Percentiles rank a stretch among this genome's conserved stretches.
phyloP scores from a whole-genome alignment of 331 rosid species.

The Ulmus americana region DNA sequence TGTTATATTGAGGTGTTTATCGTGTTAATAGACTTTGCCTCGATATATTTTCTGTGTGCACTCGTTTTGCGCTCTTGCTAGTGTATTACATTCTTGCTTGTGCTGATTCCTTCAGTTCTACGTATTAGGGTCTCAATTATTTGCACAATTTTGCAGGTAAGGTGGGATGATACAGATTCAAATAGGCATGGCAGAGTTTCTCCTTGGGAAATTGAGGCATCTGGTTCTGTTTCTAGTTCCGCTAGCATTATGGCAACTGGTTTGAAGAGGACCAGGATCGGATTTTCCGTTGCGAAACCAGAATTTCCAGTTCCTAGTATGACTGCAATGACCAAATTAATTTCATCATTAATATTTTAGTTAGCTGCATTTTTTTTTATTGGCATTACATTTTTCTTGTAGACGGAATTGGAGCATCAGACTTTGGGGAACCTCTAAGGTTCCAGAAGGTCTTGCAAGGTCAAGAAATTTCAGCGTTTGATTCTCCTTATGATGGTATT shows the following conservation, averaged over 20 bases:
- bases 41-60: neutral
- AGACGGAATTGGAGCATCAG: constrained; percentile 83
- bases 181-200: constrained; percentile 82
- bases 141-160: constrained; percentile 43
- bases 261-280: constrained; percentile 74
- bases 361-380: constrained; percentile 15
- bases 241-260: constrained; percentile 55
- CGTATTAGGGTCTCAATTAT: neutral
- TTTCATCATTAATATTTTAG: neutral
- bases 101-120: neutral
- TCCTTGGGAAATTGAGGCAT: constrained; percentile 95
- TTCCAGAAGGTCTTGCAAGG: constrained; percentile 99
- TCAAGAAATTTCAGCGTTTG: constrained; percentile 90
- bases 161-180: constrained; percentile 85
- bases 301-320: constrained; percentile 75
- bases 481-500: constrained; percentile 49
- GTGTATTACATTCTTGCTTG: neutral
- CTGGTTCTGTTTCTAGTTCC: constrained; percentile 59
- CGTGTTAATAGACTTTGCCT: neutral
- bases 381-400: constrained; percentile 17
- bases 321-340: constrained; percentile 7
- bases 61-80: neutral
- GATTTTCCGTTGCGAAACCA: constrained; percentile 43
- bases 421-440: constrained; percentile 89
- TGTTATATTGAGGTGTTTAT: neutral